These are phyloP conservation scores for Tetrastigma voinierianum DNA, from an alignment of 164 flowering plant species.

Conservation along the genomic window DNA sequence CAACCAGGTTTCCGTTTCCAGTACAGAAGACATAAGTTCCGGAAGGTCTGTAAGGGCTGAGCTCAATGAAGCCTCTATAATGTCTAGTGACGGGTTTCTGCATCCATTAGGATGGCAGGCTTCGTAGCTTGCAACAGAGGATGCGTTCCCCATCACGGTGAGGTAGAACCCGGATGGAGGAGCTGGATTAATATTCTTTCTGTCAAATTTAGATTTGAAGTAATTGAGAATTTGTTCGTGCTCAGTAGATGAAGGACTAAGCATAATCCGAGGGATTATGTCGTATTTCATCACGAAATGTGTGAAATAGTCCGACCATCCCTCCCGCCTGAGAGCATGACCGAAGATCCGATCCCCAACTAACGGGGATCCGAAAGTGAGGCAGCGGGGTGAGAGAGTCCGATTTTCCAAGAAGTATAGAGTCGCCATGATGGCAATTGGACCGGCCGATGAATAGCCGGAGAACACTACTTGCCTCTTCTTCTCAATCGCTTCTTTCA, in stretches of 20 bases:
- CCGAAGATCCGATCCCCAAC: neutral
- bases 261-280: slow-evolving; percentile 5
- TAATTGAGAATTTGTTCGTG: neutral
- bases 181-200: too few species aligned
- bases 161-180: too few species aligned
- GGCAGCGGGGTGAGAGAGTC: neutral
- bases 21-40: slow-evolving; percentile 5
- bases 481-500: neutral
- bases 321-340: slow-evolving; percentile 6
- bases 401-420: slow-evolving; percentile 2
- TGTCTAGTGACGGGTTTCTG: neutral
- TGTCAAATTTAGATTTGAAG: neutral
- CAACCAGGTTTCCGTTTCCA: neutral
- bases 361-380: neutral
- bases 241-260: neutral
- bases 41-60: slow-evolving; percentile 11
- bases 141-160: slow-evolving; percentile 7
- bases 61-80: neutral
- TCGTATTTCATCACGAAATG: slow-evolving; percentile 9
- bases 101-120: slow-evolving; percentile 3
- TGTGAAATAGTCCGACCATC: neutral
- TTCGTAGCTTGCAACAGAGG: slow-evolving; percentile 2
- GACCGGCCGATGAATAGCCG: slow-evolving; percentile 1
- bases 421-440: neutral
- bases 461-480: slow-evolving; percentile 1